Evolutionary conservation across 345 rosid species (phyloP), one percentile per base, ranked within the genome.

Genomic region (Brassica rapa): DNA sequence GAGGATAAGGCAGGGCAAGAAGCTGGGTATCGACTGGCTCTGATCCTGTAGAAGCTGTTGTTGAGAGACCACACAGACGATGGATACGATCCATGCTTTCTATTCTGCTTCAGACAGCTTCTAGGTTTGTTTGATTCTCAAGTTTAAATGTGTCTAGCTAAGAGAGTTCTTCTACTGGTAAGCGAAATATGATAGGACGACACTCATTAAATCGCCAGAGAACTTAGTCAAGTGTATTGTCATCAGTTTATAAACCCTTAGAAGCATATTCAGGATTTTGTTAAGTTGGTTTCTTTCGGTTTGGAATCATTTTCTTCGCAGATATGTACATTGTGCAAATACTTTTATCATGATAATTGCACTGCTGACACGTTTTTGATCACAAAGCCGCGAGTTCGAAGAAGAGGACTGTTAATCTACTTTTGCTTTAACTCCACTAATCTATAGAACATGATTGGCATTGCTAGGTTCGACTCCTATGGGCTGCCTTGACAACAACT

Each of bases 1-100:
- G 89, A 90, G 67, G 98, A 95, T 71, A 84, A 90, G 81, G 81
- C 86, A 66, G 96, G 91, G 60, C 92, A 90, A 83, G 99, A 93
- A 79, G 78, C 3, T 9, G 4, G 3, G 46, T 39, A 39, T 39
- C 3, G 12, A 39, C 12, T 9, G 46, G 46, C 4, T 9, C 41
- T 39, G 46, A 39, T 39, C 46, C 3, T 2, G 46, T 39, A 39
- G 46, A 39, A 2, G 46, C 46, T 39, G 3, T 39, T 9, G 46
- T 39, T 9, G 46, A 39, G 2, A 39, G 12, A 9, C 46, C 46
- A 39, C 46, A 39, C 46, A 39, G 12, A 39, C 46, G 3, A 39
- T 39, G 12, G 46, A 39, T 39, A 12, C 46, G 68, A 83, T 85
- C 35, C 71, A 56, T 37, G 37, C 73, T 70, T 82, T 1, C 39